Percentiles rank a stretch among this genome's conserved stretches.
phyloP scores from a whole-genome alignment of 2,329 filamentous ascomycete genomes.

The Tympanopsis confertula region DNA sequence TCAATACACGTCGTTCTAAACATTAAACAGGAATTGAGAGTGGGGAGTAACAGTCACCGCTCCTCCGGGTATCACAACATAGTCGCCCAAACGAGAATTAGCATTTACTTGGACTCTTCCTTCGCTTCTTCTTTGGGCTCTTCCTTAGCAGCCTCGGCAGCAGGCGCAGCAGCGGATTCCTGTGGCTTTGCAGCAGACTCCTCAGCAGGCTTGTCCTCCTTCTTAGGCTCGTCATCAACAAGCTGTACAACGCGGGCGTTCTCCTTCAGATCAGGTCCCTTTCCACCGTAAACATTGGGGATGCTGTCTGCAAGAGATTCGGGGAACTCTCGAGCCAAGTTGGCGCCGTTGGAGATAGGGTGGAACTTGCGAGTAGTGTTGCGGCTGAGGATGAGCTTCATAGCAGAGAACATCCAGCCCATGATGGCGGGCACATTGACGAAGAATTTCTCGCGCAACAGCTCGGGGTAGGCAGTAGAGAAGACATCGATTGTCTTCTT shows the following conservation, averaged over 20 bases:
- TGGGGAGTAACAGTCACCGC: no score
- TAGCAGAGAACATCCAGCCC: conserved; percentile 47
- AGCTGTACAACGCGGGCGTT: conserved; percentile 14
- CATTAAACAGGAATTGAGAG: no score
- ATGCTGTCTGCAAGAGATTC: conserved; percentile 36
- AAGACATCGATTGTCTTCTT: conserved; percentile 55
- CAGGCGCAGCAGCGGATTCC: background rate
- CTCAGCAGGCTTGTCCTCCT: conserved; percentile 2
- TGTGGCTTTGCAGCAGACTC: no score
- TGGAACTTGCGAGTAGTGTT: conserved; percentile 44
- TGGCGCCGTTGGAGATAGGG: conserved; percentile 40
- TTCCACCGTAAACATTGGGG: conserved; percentile 52
- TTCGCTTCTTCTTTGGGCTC: conserved; percentile 2
- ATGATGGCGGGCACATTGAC: conserved; percentile 60
- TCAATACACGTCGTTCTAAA: no score
- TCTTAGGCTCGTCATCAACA: conserved; percentile 3
- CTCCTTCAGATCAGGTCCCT: conserved; percentile 24
- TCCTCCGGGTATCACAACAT: no score
- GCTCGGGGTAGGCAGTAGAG: conserved; percentile 53
- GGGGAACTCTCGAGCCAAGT: conserved; percentile 39
- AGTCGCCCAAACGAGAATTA: no score
- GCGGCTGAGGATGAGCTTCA: conserved; percentile 38
- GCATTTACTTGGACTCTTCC: background rate
- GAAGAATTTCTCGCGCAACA: conserved; percentile 59
- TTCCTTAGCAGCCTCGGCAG: conserved; percentile 1